Percentiles rank a stretch among this genome's conserved stretches.
These are phyloP conservation scores for Penicillium sclerotigenum DNA, from an alignment of 2,329 filamentous ascomycete genomes.

Conservation along the genomic window DNA sequence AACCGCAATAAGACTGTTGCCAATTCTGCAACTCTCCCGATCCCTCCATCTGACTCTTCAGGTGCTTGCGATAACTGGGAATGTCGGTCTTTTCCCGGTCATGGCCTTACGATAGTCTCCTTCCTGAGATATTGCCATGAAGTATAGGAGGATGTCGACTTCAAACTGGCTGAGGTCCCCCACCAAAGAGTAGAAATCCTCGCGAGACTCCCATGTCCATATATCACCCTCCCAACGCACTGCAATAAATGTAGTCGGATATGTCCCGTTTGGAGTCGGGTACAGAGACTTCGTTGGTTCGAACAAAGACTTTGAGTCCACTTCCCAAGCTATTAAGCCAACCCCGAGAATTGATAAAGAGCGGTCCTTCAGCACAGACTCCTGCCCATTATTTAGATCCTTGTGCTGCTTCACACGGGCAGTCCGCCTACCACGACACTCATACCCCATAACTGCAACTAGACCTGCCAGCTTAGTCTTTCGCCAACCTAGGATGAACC, in stretches of 20 bases:
- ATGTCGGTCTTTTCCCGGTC: slow-evolving; percentile 12
- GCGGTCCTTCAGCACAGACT: background rate
- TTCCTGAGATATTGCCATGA: slow-evolving; percentile 9
- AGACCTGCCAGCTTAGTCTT: background rate
- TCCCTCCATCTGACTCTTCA: background rate
- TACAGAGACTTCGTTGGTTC: slow-evolving; percentile 3
- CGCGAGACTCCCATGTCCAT: slow-evolving; percentile 12
- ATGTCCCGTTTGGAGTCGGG: background rate
- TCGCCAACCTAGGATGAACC: slow-evolving; percentile 5
- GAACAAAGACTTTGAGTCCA: background rate
- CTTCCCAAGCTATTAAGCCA: slow-evolving; percentile 3
- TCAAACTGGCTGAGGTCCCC: slow-evolving; percentile 2
- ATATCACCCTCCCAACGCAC: slow-evolving; percentile 6
- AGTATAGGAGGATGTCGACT: slow-evolving; percentile 8
- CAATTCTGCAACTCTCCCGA: background rate
- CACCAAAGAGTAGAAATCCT: slow-evolving; percentile 6
- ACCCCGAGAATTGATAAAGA: background rate
- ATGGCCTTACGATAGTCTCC: slow-evolving; percentile 5
- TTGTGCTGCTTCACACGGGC: slow-evolving; percentile 3
- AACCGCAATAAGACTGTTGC: background rate
- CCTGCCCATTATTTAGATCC: background rate
- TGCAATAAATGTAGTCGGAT: slow-evolving; percentile 11
- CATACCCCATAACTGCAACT: slow-evolving; percentile 5
- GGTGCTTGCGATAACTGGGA: background rate
- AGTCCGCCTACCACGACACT: slow-evolving; percentile 4